phyloP scores from a whole-genome alignment of 805 yeast species.

The Spathaspora sp. region DNA sequence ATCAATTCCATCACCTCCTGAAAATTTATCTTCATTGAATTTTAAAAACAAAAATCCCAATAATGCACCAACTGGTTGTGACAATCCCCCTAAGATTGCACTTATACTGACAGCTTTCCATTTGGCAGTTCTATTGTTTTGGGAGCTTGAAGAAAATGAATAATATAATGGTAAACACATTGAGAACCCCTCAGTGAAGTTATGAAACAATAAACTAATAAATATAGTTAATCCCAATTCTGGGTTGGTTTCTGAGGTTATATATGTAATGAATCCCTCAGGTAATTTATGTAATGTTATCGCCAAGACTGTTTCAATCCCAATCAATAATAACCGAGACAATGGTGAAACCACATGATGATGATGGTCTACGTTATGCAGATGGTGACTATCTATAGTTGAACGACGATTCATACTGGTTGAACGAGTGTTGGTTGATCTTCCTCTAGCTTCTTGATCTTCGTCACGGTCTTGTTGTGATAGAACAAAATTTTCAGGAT shows the following conservation, averaged over 20 bases:
- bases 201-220: slow-evolving; percentile 81
- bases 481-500: background rate
- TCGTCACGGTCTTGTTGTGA: background rate
- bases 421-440: background rate
- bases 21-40: slow-evolving; percentile 24
- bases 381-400: slow-evolving; percentile 2
- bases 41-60: slow-evolving; percentile 52
- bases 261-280: slow-evolving; percentile 88
- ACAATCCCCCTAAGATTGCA: slow-evolving; percentile 70
- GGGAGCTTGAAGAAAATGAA: slow-evolving; percentile 48
- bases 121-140: slow-evolving; percentile 30
- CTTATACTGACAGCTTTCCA: slow-evolving; percentile 61
- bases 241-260: slow-evolving; percentile 63
- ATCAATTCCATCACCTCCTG: slow-evolving; percentile 28
- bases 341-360: slow-evolving; percentile 78
- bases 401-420: background rate
- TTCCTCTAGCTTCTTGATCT: background rate
- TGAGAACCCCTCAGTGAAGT: slow-evolving; percentile 89
- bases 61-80: slow-evolving; percentile 89
- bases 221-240: slow-evolving; percentile 76
- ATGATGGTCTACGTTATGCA: slow-evolving; percentile 51
- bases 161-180: slow-evolving; percentile 89
- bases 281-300: slow-evolving; percentile 89
- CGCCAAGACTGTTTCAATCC: slow-evolving; percentile 86
- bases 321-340: slow-evolving; percentile 78